Conservation (phyloP, 129 eudicot species). For the Glebionis coronaria region DNA sequence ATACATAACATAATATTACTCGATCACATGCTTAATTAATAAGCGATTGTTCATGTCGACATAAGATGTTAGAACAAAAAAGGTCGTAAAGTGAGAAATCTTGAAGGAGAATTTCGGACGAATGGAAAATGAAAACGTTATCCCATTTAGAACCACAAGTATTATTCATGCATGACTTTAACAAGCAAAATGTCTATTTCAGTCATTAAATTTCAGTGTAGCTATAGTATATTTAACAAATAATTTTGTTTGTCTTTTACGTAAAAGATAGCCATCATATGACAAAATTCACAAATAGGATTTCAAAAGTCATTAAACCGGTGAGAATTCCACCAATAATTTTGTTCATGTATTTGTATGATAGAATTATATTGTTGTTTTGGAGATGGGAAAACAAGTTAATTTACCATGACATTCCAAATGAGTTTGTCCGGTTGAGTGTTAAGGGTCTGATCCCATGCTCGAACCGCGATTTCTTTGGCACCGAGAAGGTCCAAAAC, state of each 20-base stretch:
- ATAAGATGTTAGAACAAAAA: neutral
- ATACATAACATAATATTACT: too few relatives aligned
- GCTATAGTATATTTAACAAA: neutral
- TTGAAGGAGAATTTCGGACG: neutral
- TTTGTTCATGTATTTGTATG: neutral
- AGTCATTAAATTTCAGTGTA: conserved; percentile 3
- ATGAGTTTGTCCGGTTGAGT: conserved; percentile 97
- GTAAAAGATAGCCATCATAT: too few relatives aligned
- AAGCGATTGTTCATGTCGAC: too few relatives aligned
- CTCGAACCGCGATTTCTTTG: conserved; percentile 91
- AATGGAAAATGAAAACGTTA: neutral
- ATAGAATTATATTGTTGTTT: too few relatives aligned
- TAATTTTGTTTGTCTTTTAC: neutral
- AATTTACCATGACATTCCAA: conserved; percentile 87
- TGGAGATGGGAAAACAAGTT: neutral
- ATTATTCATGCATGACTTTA: conserved; percentile 22
- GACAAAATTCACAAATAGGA: too few relatives aligned
- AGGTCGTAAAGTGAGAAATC: neutral
- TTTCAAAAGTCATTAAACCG: too few relatives aligned
- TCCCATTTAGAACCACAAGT: conserved; percentile 9
- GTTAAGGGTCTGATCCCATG: conserved; percentile 93
- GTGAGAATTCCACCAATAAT: too few relatives aligned
- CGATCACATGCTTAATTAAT: too few relatives aligned
- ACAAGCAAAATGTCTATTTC: conserved; percentile 8
- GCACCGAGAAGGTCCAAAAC: conserved; percentile 79